Percentiles rank a stretch among this genome's conserved stretches.
Conservation (phyloP, 75 land plant species). For the Cryptomeria japonica region DNA sequence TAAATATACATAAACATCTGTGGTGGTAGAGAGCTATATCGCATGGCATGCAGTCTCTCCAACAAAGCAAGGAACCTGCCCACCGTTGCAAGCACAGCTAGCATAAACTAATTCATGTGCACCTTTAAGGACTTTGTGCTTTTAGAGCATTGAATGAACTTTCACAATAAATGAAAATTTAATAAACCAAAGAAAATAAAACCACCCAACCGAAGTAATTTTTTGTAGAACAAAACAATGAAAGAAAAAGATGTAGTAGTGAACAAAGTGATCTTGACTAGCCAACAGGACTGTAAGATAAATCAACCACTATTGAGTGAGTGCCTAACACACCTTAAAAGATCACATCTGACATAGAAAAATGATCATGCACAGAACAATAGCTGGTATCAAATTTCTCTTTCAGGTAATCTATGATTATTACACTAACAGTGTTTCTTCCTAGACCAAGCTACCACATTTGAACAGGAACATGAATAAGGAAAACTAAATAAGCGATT, state of each 20-base stretch:
- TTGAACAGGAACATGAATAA: too few species aligned
- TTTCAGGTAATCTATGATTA: not conserved
- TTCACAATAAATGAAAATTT: not conserved
- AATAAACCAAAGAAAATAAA: not conserved
- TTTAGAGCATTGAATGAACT: not conserved
- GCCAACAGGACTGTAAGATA: not conserved
- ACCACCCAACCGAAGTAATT: not conserved
- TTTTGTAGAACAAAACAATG: not conserved
- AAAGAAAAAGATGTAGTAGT: not conserved
- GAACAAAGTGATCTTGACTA: not conserved
- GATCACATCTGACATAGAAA: not conserved
- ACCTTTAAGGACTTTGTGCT: not conserved
- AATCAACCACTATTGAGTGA: not conserved
- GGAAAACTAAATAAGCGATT: not conserved
- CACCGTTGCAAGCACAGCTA: not conserved
- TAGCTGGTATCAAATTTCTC: not conserved
- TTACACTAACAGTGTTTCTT: not conserved
- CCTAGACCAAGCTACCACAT: not conserved
- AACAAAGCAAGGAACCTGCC: not conserved
- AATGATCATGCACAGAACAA: not conserved
- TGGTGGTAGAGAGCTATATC: not conserved
- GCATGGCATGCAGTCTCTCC: not conserved
- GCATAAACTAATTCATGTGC: not conserved
- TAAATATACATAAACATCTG: not conserved
- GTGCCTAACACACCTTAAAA: not conserved